Percentiles rank a stretch among this genome's conserved stretches.
phyloP scores from a whole-genome alignment of 129 eudicot genomes.

The Pittosporum tobira region DNA sequence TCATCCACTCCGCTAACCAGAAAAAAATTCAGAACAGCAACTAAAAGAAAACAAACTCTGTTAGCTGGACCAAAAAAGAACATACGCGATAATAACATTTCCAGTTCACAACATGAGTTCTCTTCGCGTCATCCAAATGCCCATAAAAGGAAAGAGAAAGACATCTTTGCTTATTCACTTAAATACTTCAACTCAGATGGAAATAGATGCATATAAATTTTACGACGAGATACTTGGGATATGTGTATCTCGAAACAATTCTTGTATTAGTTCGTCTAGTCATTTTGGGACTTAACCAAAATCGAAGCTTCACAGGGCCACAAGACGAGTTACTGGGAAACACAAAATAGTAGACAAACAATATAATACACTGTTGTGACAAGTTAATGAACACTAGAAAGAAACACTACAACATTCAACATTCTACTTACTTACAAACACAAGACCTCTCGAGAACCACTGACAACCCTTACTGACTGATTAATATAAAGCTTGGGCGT shows the following conservation, averaged over 20 bases:
- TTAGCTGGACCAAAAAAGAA: neutral
- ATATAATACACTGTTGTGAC: conserved; percentile 21
- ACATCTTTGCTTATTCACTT: too few relatives aligned
- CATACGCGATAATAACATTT: neutral
- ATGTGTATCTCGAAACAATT: too few relatives aligned
- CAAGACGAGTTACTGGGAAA: conserved; percentile 31
- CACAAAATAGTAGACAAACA: conserved; percentile 13
- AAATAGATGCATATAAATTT: neutral
- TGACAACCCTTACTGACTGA: conserved; percentile 9
- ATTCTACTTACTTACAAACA: conserved; percentile 17
- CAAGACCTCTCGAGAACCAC: conserved; percentile 43
- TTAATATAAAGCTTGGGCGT: conserved; percentile 5
- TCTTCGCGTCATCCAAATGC: neutral
- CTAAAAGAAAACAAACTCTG: neutral
- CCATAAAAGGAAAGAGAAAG: neutral
- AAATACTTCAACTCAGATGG: too few relatives aligned
- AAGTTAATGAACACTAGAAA: conserved; percentile 7
- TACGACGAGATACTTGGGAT: neutral
- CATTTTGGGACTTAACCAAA: too few relatives aligned
- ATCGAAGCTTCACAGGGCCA: conserved; percentile 9
- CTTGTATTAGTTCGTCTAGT: too few relatives aligned
- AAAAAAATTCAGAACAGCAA: conserved; percentile 6
- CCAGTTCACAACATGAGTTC: neutral
- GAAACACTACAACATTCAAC: conserved; percentile 15
- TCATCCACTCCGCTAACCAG: neutral